phyloP scores from a whole-genome alignment of 2,329 filamentous ascomycete genomes.

The Cytospora piceae region DNA sequence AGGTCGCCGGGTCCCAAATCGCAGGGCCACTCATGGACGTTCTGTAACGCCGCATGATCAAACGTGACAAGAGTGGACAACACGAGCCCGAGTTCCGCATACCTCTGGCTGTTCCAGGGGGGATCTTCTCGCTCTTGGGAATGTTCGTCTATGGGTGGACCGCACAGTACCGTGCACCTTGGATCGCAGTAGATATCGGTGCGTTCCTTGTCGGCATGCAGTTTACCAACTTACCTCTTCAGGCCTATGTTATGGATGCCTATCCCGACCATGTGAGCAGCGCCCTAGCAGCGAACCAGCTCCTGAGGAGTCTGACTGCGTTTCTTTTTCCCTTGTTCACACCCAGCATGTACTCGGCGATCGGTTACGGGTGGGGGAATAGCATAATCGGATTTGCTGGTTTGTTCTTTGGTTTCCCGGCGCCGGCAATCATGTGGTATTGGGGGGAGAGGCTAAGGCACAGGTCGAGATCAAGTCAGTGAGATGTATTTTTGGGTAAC shows the following conservation, averaged over 20 bases:
- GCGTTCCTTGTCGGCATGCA: conserved; percentile 36
- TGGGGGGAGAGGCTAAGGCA: conserved; percentile 41
- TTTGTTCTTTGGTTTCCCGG: conserved; percentile 43
- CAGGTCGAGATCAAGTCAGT: not conserved
- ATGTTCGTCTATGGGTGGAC: conserved; percentile 51
- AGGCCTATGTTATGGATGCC: conserved; percentile 48
- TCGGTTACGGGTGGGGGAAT: conserved; percentile 47
- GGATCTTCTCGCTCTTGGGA: conserved; percentile 46
- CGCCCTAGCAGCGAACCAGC: conserved; percentile 51
- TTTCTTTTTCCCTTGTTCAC: conserved; percentile 56
- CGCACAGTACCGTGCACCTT: conserved; percentile 42
- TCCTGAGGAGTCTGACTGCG: conserved; percentile 49
- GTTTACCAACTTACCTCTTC: conserved; percentile 37
- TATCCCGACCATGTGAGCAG: conserved; percentile 53
- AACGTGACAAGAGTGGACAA: conserved; percentile 19
- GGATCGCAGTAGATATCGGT: conserved; percentile 45
- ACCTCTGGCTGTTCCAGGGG: conserved; percentile 45
- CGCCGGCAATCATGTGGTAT: conserved; percentile 46
- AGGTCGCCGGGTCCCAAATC: conserved; percentile 58
- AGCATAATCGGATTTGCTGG: conserved; percentile 43
- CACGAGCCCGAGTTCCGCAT: conserved; percentile 56
- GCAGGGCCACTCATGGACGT: conserved; percentile 48
- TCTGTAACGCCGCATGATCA: conserved; percentile 41
- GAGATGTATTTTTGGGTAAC: not conserved
- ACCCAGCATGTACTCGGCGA: conserved; percentile 42